Evolutionary conservation across 805 yeast species (phyloP).

Genomic region (Cyberlindnera meyerae): DNA sequence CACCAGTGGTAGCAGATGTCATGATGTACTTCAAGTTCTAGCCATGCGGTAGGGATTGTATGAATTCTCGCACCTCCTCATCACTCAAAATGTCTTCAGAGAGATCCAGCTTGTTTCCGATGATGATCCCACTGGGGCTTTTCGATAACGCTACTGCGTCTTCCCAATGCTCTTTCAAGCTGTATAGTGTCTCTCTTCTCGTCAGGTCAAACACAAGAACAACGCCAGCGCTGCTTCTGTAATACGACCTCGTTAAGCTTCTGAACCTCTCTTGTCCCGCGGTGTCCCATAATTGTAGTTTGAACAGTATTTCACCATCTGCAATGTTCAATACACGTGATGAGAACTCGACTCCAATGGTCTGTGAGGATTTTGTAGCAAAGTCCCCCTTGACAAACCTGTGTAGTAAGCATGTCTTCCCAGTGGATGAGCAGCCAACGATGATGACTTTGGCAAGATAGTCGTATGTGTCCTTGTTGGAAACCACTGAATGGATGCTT

Average conservation of each 20-base stretch:
- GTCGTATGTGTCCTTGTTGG: constrained; percentile 25
- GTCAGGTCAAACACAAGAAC: constrained; percentile 32
- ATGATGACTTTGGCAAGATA: constrained; percentile 37
- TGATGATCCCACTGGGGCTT: constrained; percentile 28
- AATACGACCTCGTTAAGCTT: constrained; percentile 34
- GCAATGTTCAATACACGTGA: constrained; percentile 24
- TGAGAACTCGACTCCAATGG: constrained; percentile 38
- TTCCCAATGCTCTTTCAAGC: constrained; percentile 27
- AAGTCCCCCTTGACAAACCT: constrained; percentile 28
- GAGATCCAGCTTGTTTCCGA: constrained; percentile 33
- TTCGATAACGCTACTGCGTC: constrained; percentile 29
- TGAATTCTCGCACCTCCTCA: constrained; percentile 31
- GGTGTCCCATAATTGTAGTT: constrained; percentile 34
- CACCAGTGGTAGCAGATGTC: constrained; percentile 38
- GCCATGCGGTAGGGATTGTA: constrained; percentile 24
- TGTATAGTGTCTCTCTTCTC: constrained; percentile 22
- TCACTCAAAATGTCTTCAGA: constrained; percentile 17
- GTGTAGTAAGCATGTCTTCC: constrained; percentile 40
- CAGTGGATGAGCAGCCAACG: constrained; percentile 40
- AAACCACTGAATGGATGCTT: constrained; percentile 3
- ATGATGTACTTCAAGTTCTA: constrained; percentile 28
- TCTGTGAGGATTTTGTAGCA: constrained; percentile 25
- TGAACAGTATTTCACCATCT: constrained; percentile 14
- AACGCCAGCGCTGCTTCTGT: constrained; percentile 35
- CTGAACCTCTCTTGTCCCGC: constrained; percentile 36